Conservation (phyloP, 1,284 basidiomycete genomes). For the Rhizoctonia solani region DNA sequence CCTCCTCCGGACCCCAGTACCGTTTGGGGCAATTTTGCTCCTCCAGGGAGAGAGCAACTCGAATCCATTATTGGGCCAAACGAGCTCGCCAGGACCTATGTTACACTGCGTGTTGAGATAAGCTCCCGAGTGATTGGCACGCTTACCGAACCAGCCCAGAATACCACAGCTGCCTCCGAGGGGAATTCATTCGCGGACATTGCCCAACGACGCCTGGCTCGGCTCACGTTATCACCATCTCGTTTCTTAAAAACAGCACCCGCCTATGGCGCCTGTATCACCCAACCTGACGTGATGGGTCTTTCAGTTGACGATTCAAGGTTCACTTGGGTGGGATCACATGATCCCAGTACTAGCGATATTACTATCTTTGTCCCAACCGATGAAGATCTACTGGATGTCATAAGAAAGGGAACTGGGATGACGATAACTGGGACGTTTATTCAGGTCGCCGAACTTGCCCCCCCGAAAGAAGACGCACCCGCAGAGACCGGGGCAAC, state of each 20-base stretch:
- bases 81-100: slow-evolving; percentile 19
- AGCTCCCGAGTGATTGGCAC: slow-evolving; percentile 23
- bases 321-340: slow-evolving; percentile 29
- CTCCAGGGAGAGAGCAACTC: slow-evolving; percentile 11
- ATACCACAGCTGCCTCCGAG: not conserved
- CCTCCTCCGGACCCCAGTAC: slow-evolving; percentile 8
- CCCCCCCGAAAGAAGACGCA: slow-evolving; percentile 2
- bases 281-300: slow-evolving; percentile 10
- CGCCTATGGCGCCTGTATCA: slow-evolving; percentile 1
- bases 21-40: slow-evolving; percentile 22
- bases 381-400: slow-evolving; percentile 14
- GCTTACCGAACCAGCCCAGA: slow-evolving; percentile 15
- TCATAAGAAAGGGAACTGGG: slow-evolving; percentile 6
- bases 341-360: slow-evolving; percentile 11
- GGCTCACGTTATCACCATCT: slow-evolving; percentile 14
- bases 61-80: slow-evolving; percentile 27
- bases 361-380: slow-evolving; percentile 17
- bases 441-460: slow-evolving; percentile 27
- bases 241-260: slow-evolving; percentile 5
- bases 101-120: slow-evolving; percentile 27
- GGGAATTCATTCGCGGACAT: slow-evolving; percentile 13
- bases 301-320: slow-evolving; percentile 8
- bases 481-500: not conserved
- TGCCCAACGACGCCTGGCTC: slow-evolving; percentile 22
- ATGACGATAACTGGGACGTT: slow-evolving; percentile 25